Percentiles rank a stretch among this genome's conserved stretches.
phyloP scores from a whole-genome alignment of 805 yeast species.

The Yamadazyma ubonensis region DNA sequence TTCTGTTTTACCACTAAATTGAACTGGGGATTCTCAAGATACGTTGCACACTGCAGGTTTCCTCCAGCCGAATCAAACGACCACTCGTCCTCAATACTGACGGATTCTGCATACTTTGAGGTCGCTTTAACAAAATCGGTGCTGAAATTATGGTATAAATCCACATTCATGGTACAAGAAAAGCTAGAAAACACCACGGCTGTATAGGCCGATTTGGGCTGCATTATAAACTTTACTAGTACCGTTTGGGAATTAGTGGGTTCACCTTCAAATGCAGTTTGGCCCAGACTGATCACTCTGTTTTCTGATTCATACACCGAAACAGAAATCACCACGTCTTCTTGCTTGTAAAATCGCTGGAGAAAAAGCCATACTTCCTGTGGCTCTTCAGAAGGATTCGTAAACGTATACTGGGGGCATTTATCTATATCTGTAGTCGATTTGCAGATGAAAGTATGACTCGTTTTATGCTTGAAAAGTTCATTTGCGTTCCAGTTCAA shows the following conservation, averaged over 20 bases:
- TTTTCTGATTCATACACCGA: conserved; percentile 24
- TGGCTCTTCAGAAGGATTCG: conserved; percentile 24
- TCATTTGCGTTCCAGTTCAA: conserved; percentile 60
- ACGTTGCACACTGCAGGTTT: conserved; percentile 47
- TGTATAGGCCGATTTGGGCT: conserved; percentile 29
- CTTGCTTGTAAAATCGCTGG: conserved; percentile 27
- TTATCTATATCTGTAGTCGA: conserved; percentile 11
- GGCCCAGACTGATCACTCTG: too few species aligned
- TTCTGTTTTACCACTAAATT: conserved; percentile 21
- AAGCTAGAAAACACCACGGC: conserved; percentile 20
- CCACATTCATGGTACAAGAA: conserved; percentile 28
- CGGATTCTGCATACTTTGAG: conserved; percentile 18
- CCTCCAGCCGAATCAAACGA: conserved; percentile 49
- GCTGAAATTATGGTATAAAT: conserved; percentile 27
- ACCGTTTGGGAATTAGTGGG: conserved; percentile 40
- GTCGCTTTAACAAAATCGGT: conserved; percentile 30
- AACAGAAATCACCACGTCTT: conserved; percentile 13
- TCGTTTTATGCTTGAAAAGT: conserved; percentile 23
- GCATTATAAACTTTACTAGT: conserved; percentile 27
- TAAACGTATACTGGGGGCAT: conserved; percentile 46
- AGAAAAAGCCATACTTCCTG: conserved; percentile 48
- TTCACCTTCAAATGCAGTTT: conserved; percentile 18
- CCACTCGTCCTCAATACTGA: conserved; percentile 45
- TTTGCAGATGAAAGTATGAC: conserved; percentile 23
- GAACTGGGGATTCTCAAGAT: conserved; percentile 57